phyloP scores from a whole-genome alignment of 176 grass and related monocot species.

The Cenchrus fungigraminus region DNA sequence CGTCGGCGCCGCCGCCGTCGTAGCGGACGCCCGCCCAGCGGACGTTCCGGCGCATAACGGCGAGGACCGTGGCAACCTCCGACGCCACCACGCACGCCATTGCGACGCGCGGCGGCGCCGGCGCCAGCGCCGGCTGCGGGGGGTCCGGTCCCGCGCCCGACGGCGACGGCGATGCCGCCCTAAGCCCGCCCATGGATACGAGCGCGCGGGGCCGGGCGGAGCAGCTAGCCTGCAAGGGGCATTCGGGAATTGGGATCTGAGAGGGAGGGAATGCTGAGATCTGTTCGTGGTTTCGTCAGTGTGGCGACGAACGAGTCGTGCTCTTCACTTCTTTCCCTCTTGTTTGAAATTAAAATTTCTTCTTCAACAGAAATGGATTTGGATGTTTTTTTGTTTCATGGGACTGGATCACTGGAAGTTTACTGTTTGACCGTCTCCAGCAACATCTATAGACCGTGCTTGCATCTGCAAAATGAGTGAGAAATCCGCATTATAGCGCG shows the following conservation, averaged over 20 bases:
- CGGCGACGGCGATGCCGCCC: conserved; percentile 33
- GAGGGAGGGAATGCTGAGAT: conserved; percentile 30
- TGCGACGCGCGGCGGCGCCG: conserved; percentile 33
- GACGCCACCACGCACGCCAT: conserved; percentile 82
- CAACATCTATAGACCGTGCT: too few relatives aligned
- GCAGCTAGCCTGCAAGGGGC: conserved; percentile 39
- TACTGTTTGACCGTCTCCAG: background rate
- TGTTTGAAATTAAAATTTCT: background rate
- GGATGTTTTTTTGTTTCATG: background rate
- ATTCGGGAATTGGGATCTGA: conserved; percentile 52
- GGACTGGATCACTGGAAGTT: background rate
- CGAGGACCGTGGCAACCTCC: conserved; percentile 85
- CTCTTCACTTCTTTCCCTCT: background rate
- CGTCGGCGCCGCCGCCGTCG: conserved; percentile 55
- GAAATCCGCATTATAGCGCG: too few relatives aligned
- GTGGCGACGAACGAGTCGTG: background rate
- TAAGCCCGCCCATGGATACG: conserved; percentile 52
- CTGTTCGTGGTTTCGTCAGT: conserved; percentile 22
- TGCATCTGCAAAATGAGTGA: too few relatives aligned
- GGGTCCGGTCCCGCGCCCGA: background rate
- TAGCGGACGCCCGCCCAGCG: conserved; percentile 77
- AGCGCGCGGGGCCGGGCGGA: background rate
- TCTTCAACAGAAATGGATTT: background rate
- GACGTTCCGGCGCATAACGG: conserved; percentile 96
- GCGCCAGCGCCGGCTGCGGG: background rate